Conservation (phyloP, 768 basidiomycete genomes). For the Mycena filopes region DNA sequence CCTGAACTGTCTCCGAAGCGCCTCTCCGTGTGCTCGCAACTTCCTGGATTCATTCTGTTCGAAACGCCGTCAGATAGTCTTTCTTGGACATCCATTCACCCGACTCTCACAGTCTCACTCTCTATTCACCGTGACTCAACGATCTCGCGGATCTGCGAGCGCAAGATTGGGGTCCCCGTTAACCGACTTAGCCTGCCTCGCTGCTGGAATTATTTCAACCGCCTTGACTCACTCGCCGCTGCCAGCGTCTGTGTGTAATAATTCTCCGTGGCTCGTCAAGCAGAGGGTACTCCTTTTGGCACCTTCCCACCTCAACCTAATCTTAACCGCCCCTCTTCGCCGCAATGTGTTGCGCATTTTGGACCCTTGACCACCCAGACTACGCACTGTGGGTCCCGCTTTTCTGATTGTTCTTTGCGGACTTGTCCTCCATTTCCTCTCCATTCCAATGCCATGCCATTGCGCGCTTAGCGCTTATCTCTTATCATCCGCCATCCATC, state of each 20-base stretch:
- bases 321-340: neutral
- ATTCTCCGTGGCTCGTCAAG: neutral
- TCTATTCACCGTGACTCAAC: constrained; percentile 4
- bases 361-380: constrained; percentile 78
- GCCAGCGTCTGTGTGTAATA: constrained; percentile 1
- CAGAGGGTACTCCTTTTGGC: neutral
- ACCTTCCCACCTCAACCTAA: neutral
- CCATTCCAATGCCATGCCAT: neutral
- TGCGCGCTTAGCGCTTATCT: constrained; percentile 7
- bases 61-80: constrained; percentile 14
- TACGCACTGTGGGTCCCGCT: constrained; percentile 77
- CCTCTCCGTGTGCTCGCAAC: too few species aligned
- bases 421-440: constrained; percentile 19
- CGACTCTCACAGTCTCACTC: constrained; percentile 1
- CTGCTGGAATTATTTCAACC: neutral
- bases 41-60: neutral
- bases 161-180: constrained; percentile 1
- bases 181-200: neutral
- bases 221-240: neutral
- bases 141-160: constrained; percentile 21
- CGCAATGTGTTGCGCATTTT: constrained; percentile 82
- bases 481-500: constrained; percentile 30
- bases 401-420: neutral
- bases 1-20: too few species aligned
- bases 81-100: neutral